Evolutionary conservation across 257 asterid genomes (phyloP).

Genomic region (Linaria vulgaris): DNA sequence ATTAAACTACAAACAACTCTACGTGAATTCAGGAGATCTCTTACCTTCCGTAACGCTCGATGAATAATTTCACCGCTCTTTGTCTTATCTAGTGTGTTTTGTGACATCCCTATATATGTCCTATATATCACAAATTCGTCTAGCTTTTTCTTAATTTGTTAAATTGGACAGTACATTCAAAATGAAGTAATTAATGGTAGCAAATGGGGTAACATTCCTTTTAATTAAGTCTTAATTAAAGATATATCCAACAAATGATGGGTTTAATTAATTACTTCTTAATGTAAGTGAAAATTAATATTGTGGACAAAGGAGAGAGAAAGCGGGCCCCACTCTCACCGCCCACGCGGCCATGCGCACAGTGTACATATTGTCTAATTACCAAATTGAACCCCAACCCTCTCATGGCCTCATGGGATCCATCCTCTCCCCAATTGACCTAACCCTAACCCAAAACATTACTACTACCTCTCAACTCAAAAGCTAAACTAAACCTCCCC

Average conservation of each 20-base stretch:
- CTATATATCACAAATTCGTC: too few species aligned
- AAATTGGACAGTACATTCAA: too few species aligned
- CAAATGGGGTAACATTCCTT: too few species aligned
- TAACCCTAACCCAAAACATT: constrained; percentile 55
- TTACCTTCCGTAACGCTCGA: constrained; percentile 18
- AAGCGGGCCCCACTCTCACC: constrained; percentile 42
- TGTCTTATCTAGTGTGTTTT: constrained; percentile 28
- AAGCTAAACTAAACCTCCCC: constrained; percentile 31
- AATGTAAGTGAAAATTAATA: constrained; percentile 2
- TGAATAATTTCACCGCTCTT: constrained; percentile 29
- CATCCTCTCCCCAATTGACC: constrained; percentile 35
- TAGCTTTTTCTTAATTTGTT: too few species aligned
- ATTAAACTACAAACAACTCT: neutral
- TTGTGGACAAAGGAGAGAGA: constrained; percentile 32
- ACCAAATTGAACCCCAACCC: constrained; percentile 25
- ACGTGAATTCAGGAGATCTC: constrained; percentile 31
- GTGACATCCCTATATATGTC: constrained; percentile 6
- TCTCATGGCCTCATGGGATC: constrained; percentile 1
- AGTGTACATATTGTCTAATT: constrained; percentile 29
- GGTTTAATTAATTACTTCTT: too few species aligned
- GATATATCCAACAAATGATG: too few species aligned
- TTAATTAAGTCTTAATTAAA: too few species aligned
- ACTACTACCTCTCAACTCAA: constrained; percentile 12
- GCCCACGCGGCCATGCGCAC: constrained; percentile 51
- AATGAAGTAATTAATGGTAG: too few species aligned